Evolutionary conservation across 2,329 filamentous ascomycete genomes (phyloP).

Genomic region (Dendrostoma leiphaemia): DNA sequence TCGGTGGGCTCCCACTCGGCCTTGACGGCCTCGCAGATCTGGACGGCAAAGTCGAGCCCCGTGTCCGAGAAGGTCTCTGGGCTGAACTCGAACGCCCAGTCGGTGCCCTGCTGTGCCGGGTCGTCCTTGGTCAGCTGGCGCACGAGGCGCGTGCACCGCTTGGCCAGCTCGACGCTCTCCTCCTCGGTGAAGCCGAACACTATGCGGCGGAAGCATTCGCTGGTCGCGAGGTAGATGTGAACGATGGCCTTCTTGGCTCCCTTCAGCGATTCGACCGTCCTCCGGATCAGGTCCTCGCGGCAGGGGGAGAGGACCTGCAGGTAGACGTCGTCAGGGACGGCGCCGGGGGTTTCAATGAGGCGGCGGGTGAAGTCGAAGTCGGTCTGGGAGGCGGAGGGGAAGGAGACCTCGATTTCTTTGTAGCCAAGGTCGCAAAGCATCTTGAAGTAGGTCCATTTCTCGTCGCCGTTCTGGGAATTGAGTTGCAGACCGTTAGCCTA

Average conservation of each 20-base stretch:
- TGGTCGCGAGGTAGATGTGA: conserved; percentile 94
- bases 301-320: conserved; percentile 92
- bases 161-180: conserved; percentile 77
- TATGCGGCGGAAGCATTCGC: conserved; percentile 89
- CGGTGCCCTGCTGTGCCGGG: conserved; percentile 52
- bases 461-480: conserved; percentile 77
- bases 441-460: conserved; percentile 94
- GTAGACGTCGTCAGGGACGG: conserved; percentile 84
- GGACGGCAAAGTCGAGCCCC: conserved; percentile 75
- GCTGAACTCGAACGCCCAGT: conserved; percentile 80
- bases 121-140: conserved; percentile 85
- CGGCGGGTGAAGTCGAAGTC: conserved; percentile 94
- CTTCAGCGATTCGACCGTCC: conserved; percentile 83
- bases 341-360: conserved; percentile 79
- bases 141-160: conserved; percentile 82
- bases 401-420: conserved; percentile 97
- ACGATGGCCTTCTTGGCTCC: conserved; percentile 92
- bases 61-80: conserved; percentile 92
- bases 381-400: conserved; percentile 89
- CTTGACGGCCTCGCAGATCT: conserved; percentile 91
- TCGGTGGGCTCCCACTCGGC: conserved; percentile 82
- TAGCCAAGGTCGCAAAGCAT: conserved; percentile 91
- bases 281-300: conserved; percentile 83
- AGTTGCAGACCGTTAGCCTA: neutral
- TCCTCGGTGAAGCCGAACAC: conserved; percentile 87